Evolutionary conservation across 2,329 filamentous ascomycete genomes (phyloP).

Genomic region (Scolecobasidium constrictum): DNA sequence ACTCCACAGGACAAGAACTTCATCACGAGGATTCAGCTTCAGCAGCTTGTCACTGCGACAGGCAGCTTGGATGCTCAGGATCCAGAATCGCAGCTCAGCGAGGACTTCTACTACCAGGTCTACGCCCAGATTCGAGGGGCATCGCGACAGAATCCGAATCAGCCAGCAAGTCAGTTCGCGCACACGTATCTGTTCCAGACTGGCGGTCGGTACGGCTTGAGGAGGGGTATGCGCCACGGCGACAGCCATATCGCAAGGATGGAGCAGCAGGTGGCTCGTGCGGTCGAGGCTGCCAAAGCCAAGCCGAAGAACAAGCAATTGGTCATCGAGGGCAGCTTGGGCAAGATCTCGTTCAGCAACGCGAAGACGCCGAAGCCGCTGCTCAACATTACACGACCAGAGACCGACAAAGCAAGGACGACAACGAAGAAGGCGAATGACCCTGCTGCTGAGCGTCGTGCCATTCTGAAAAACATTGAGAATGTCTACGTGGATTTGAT

Average conservation of each 20-base stretch:
- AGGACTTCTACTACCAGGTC: conserved; percentile 98
- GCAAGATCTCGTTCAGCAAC: conserved; percentile 98
- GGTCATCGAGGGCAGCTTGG: conserved; percentile 88
- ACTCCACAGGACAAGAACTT: conserved; percentile 99
- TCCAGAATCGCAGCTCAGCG: conserved; percentile 68
- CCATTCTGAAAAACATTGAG: conserved; percentile 66
- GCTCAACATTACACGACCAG: conserved; percentile 85
- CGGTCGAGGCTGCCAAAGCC: conserved; percentile 92
- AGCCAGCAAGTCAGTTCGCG: conserved; percentile 90
- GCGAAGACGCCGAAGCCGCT: conserved; percentile 93
- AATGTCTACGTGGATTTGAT: conserved; percentile 79
- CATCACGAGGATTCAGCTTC: conserved; percentile 92
- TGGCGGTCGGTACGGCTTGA: conserved; percentile 65
- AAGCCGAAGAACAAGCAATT: conserved; percentile 97
- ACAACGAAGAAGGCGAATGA: conserved; percentile 26
- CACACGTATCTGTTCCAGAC: conserved; percentile 97
- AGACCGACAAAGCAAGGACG: conserved; percentile 47
- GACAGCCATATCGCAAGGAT: conserved; percentile 98
- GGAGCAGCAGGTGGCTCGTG: conserved; percentile 97
- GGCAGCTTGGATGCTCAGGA: conserved; percentile 74
- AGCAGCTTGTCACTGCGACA: conserved; percentile 87
- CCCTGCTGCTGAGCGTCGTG: conserved; percentile 2
- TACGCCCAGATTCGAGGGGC: conserved; percentile 88
- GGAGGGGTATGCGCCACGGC: conserved; percentile 68
- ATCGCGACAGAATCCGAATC: conserved; percentile 80